These are phyloP conservation scores for Amanita rubescens DNA, from an alignment of 768 basidiomycete species.

Conservation along the genomic window DNA sequence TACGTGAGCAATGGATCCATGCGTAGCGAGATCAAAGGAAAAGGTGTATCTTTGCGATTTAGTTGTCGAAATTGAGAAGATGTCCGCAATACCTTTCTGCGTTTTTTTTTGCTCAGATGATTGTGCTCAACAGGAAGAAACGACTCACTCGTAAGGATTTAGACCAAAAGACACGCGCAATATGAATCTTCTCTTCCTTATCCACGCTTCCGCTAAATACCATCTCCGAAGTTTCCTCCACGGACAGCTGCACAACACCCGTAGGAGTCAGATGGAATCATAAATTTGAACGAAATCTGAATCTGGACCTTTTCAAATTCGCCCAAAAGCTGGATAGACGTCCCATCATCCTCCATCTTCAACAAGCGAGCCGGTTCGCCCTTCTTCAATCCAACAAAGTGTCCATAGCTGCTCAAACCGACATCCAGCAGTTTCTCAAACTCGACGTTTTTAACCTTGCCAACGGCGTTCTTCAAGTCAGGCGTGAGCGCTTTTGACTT, in stretches of 20 bases:
- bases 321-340: slow-evolving; percentile 6
- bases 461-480: not conserved
- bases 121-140: not conserved
- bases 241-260: slow-evolving; percentile 30
- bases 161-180: slow-evolving; percentile 67
- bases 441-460: not conserved
- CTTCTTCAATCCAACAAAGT: slow-evolving; percentile 49
- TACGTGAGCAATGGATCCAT: slow-evolving; percentile 70
- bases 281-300: not conserved
- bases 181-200: slow-evolving; percentile 40
- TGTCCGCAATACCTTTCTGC: slow-evolving; percentile 50
- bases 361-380: slow-evolving; percentile 55
- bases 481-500: slow-evolving; percentile 32
- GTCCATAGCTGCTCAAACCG: slow-evolving; percentile 46
- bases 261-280: not conserved
- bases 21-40: slow-evolving; percentile 52
- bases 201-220: slow-evolving; percentile 53
- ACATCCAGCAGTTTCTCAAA: slow-evolving; percentile 57
- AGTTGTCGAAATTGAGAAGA: slow-evolving; percentile 42
- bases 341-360: slow-evolving; percentile 36
- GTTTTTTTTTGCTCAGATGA: not conserved
- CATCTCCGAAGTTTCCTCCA: slow-evolving; percentile 36
- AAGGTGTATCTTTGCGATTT: slow-evolving; percentile 49
- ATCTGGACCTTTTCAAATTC: slow-evolving; percentile 1
- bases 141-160: slow-evolving; percentile 40